Base-by-base conservation (phyloP, 495 filamentous ascomycete genomes). In the Xylaria cubensis region DNA sequence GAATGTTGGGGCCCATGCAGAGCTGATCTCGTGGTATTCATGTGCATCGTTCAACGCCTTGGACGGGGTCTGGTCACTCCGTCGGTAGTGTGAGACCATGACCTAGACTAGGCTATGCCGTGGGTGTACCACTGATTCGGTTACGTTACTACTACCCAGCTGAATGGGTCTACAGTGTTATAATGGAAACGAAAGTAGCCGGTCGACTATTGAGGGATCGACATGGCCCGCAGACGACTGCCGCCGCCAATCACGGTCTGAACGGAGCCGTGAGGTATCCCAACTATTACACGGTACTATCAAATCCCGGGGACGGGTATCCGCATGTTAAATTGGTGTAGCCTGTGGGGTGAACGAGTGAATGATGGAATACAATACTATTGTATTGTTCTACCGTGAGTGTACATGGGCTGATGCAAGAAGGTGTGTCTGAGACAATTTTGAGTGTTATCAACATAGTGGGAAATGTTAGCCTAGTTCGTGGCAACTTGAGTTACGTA, bases 211-310 rank as follows among this genome's bases (percentile, higher is more conserved):
- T 51, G 56, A 41, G 13, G 67, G 67, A 70, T 70, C 67, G 55
- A 70, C 67, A 63, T 29, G 36, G 67, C 51, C 67, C 46, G 51
- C 67, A 70, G 36, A 70, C 67, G 56, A 55, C 55, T 61, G 46
- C 67, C 67, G 42, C 56, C 56, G 51, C 42, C n/a, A 44, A 70
- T 70, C 67, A 62, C 67, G 67, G 67, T 29, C 62, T 36, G 34
- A 41, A n/a, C 4, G 41, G 36, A 5, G 26, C 42, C 41, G 55
- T 63, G 13, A 62, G 55, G 13, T 51, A 62, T 62, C 29, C 56
- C 0, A 41, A 70, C 44, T 44, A 24, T 39, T 32, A 2, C 21
- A 51, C n/a, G 32, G 42, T 36, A 15, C 10, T 48, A 50, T 21
- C 36, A 46, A 21, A 34, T 4, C 56, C 55, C 42, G 17, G 26